Evolutionary conservation across 2,329 filamentous ascomycete species (phyloP).

Genomic region (Karstenula rhodostoma): DNA sequence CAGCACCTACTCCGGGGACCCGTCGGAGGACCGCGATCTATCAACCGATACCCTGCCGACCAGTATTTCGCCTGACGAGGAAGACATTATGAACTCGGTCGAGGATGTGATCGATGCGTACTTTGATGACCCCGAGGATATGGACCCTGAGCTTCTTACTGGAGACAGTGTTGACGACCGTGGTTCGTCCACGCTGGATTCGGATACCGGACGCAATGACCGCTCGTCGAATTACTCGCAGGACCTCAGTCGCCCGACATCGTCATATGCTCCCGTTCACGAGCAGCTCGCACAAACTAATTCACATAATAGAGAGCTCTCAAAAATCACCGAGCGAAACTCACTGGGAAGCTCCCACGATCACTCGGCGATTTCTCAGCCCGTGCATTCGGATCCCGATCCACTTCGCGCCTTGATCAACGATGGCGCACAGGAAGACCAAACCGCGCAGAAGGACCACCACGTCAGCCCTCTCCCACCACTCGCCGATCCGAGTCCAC

Average conservation of each 20-base stretch:
- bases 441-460: constrained; percentile 13
- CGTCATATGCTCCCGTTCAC: constrained; percentile 34
- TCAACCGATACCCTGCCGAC: constrained; percentile 40
- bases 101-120: constrained; percentile 70
- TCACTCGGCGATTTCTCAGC: constrained; percentile 22
- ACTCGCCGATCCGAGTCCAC: constrained; percentile 25
- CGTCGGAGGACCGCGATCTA: constrained; percentile 40
- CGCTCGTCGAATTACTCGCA: constrained; percentile 40
- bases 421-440: not conserved
- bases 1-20: constrained; percentile 55
- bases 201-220: constrained; percentile 35
- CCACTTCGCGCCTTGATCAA: not conserved
- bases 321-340: constrained; percentile 17
- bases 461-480: constrained; percentile 22
- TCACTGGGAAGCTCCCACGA: constrained; percentile 18
- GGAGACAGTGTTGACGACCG: constrained; percentile 12
- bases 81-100: constrained; percentile 60
- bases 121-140: constrained; percentile 65
- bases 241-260: constrained; percentile 21
- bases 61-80: constrained; percentile 35
- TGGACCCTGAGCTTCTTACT: constrained; percentile 38
- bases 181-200: constrained; percentile 28
- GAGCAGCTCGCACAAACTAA: constrained; percentile 28
- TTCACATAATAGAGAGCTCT: constrained; percentile 17
- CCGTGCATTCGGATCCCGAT: constrained; percentile 12